Evolutionary conservation across 2,329 filamentous ascomycete genomes (phyloP).

Genomic region (Paracamarosporium sp.): DNA sequence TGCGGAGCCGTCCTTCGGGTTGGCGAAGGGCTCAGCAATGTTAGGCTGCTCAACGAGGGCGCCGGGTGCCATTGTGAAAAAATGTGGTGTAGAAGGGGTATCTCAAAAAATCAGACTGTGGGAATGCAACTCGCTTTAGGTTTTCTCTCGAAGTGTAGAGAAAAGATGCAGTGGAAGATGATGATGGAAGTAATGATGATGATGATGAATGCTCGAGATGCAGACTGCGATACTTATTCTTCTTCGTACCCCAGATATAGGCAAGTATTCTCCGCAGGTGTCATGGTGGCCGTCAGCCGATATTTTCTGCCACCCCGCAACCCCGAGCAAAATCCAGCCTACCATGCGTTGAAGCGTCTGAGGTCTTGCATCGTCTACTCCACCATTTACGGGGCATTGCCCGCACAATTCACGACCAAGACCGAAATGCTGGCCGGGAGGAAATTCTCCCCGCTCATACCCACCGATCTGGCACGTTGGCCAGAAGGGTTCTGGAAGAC

Average conservation of each 20-base stretch:
- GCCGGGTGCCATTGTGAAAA: slow-evolving; percentile 53
- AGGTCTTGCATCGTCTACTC: slow-evolving; percentile 23
- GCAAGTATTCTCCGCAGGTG: slow-evolving; percentile 9
- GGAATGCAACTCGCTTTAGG: neutral
- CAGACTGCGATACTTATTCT: slow-evolving; percentile 31
- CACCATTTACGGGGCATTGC: slow-evolving; percentile 7
- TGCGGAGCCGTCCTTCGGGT: slow-evolving; percentile 62
- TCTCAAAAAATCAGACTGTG: slow-evolving; percentile 17
- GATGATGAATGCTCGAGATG: slow-evolving; percentile 9
- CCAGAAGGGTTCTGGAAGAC: slow-evolving; percentile 26
- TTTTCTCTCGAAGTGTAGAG: neutral
- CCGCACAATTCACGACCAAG: slow-evolving; percentile 1
- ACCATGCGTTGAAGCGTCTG: slow-evolving; percentile 20
- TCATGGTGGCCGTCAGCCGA: slow-evolving; percentile 11
- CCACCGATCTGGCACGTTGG: slow-evolving; percentile 14
- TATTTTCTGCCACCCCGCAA: slow-evolving; percentile 7
- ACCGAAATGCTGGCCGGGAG: slow-evolving; percentile 20
- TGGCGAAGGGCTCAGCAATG: slow-evolving; percentile 52
- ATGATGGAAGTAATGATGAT: slow-evolving; percentile 9
- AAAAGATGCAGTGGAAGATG: slow-evolving; percentile 4
- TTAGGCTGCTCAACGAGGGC: slow-evolving; percentile 52
- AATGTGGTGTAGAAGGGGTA: slow-evolving; percentile 21
- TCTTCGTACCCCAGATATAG: slow-evolving; percentile 8
- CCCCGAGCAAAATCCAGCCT: slow-evolving; percentile 30
- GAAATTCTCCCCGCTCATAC: slow-evolving; percentile 35